Conservation (phyloP, 805 yeast species). For the Candida anglica region DNA sequence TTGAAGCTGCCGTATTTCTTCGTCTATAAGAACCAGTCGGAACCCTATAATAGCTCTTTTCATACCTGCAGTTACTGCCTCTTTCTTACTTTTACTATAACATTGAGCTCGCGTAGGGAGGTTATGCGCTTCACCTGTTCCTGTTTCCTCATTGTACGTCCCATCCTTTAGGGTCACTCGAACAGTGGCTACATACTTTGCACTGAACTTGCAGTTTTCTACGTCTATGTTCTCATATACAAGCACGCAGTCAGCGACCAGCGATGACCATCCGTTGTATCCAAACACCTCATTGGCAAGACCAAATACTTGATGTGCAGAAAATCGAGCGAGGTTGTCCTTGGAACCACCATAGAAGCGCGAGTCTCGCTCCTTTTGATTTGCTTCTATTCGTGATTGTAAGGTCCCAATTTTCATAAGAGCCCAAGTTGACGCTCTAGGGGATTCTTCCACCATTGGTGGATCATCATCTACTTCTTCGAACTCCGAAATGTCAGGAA, state of each 20-base stretch:
- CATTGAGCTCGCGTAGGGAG: conserved; percentile 30
- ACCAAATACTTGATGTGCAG: conserved; percentile 23
- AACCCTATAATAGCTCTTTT: conserved; percentile 39
- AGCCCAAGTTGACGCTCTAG: conserved; percentile 38
- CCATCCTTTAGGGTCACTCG: conserved; percentile 42
- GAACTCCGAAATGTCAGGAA: conserved; percentile 14
- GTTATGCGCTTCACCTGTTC: conserved; percentile 33
- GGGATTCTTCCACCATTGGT: conserved; percentile 14
- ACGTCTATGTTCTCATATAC: conserved; percentile 17
- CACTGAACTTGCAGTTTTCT: conserved; percentile 15
- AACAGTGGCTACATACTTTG: conserved; percentile 24
- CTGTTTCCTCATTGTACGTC: conserved; percentile 32
- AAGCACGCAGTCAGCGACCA: conserved; percentile 23
- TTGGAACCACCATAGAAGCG: conserved; percentile 4
- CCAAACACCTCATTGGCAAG: conserved; percentile 54
- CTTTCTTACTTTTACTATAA: conserved; percentile 40
- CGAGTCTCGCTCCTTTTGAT: conserved; percentile 16
- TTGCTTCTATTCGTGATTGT: conserved; percentile 42
- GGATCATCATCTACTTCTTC: conserved; percentile 5
- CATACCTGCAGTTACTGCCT: conserved; percentile 44
- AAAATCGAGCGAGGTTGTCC: conserved; percentile 1
- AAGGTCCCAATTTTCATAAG: conserved; percentile 43
- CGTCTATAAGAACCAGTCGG: too few species aligned
- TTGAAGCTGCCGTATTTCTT: too few species aligned
- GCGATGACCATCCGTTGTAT: conserved; percentile 54